Conservation (phyloP, 2,329 filamentous ascomycete species). For the Fusarium nisikadoi region DNA sequence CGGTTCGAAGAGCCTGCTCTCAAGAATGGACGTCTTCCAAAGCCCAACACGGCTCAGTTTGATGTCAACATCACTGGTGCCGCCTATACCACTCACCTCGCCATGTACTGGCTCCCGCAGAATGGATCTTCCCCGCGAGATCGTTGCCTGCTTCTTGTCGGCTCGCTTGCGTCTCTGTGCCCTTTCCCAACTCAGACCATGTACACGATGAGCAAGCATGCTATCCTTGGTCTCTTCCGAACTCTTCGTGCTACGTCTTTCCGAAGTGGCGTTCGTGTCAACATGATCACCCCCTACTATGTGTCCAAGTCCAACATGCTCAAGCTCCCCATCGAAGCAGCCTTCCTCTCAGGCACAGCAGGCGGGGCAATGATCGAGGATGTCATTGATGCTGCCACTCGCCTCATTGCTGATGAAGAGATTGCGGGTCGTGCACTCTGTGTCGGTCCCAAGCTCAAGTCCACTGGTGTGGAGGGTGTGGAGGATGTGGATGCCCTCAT, state of each 20-base stretch:
- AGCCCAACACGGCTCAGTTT: slow-evolving; percentile 63
- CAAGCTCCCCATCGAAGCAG: slow-evolving; percentile 56
- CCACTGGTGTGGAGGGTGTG: slow-evolving; percentile 33
- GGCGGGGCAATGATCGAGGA: slow-evolving; percentile 64
- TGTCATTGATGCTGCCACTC: slow-evolving; percentile 71
- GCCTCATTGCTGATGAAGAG: slow-evolving; percentile 67
- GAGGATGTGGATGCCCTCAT: slow-evolving; percentile 49
- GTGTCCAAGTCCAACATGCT: slow-evolving; percentile 68
- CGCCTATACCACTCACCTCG: slow-evolving; percentile 73
- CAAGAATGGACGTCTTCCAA: slow-evolving; percentile 54
- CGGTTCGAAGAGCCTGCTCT: slow-evolving; percentile 60
- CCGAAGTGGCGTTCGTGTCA: slow-evolving; percentile 66
- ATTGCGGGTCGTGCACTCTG: slow-evolving; percentile 67
- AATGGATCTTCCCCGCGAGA: slow-evolving; percentile 52
- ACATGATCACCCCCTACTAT: slow-evolving; percentile 76
- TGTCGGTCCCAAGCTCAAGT: slow-evolving; percentile 64
- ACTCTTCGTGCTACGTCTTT: slow-evolving; percentile 62
- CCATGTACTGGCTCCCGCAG: slow-evolving; percentile 57
- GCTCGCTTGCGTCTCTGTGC: slow-evolving; percentile 68
- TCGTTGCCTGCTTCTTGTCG: slow-evolving; percentile 70
- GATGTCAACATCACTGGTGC: slow-evolving; percentile 73
- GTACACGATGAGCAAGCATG: slow-evolving; percentile 74
- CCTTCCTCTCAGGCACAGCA: slow-evolving; percentile 64
- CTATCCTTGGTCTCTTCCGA: slow-evolving; percentile 72
- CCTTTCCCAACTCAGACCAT: slow-evolving; percentile 58